A percentile compares a stretch with the other conserved stretches of the same genome.
Conservation (phyloP, 1,284 basidiomycete genomes). For the Ceratobasidium sp. region DNA sequence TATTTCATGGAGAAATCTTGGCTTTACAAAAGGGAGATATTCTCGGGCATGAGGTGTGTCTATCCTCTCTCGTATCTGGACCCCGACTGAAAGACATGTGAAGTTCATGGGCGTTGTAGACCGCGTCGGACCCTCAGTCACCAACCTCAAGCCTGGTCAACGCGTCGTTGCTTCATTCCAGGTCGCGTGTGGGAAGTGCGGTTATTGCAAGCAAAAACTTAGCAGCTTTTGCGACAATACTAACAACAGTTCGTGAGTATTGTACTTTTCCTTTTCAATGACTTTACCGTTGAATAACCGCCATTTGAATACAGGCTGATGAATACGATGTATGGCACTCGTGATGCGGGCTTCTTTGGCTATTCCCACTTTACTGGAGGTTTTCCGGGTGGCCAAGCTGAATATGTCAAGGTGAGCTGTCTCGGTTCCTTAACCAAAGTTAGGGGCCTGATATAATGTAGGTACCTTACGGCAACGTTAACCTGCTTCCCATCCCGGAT, state of each 20-base stretch:
- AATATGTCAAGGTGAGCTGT: constrained; percentile 63
- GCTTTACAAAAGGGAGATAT: constrained; percentile 80
- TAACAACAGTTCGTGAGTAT: constrained; percentile 72
- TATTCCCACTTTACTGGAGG: constrained; percentile 83
- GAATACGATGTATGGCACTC: constrained; percentile 77
- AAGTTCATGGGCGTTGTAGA: constrained; percentile 81
- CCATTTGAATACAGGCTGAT: constrained; percentile 61
- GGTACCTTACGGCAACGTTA: constrained; percentile 79
- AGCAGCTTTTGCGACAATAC: constrained; percentile 81
- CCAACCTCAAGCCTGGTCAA: constrained; percentile 71
- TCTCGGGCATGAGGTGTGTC: constrained; percentile 74
- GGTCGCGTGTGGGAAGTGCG: constrained; percentile 81
- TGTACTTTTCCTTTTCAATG: not conserved
- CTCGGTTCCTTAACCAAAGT: too few species aligned
- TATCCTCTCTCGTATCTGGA: not conserved
- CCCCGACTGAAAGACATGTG: not conserved
- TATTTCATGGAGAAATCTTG: constrained; percentile 66
- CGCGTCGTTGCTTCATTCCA: constrained; percentile 84
- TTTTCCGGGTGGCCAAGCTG: constrained; percentile 79
- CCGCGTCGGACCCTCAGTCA: constrained; percentile 74
- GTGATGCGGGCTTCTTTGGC: constrained; percentile 81
- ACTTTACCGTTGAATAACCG: not conserved
- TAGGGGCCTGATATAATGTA: constrained; percentile 56
- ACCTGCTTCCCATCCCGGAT: constrained; percentile 78
- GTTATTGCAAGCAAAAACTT: constrained; percentile 79